Evolutionary conservation across 176 grass and related monocot genomes (phyloP), one percentile per base, ranked within the genome.

Genomic region (Paspalum vaginatum): DNA sequence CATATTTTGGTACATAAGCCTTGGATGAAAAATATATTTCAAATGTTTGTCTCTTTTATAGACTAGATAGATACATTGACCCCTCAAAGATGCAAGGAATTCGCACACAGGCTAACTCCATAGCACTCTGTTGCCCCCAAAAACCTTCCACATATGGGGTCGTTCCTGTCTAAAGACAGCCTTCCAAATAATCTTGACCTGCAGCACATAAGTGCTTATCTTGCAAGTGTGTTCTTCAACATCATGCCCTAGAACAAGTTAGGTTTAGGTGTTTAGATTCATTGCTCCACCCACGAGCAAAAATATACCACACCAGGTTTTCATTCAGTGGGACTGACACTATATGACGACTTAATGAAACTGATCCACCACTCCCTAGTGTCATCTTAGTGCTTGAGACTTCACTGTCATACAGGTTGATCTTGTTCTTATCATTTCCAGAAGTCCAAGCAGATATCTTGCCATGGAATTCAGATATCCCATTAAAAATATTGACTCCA

Each of bases 401-500:
- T 5, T 70, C 2, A n/a, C 25, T 49, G 21, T 49, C 11, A 22
- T 27, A 70, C 13, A 70, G 3, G 9, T 16, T 0, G 0, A 49
- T 27, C 8, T 27, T 26, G 45, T 70, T 26, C 24, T 69, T 7
- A 9, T 50, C 68, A 50, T 70, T 49, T 50, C 13, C 8, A 50
- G 45, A 50, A 27, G 68, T 70, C 68, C 68, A 70, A 49, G 22
- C 68, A 70, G 22, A 26, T 27, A 49, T 22, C 17, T 70, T 48
- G 12, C 8, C 0, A 4, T 50, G 49, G 44, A 70, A 50, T 27
- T 50, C 7, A 70, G 45, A 48, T 49, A 8, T 11, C 22, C 22
- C 67, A 13, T 70, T 50, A 45, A 49, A 32, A 13, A 70, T 9
- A 50, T 13, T 50, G 22, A 70, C 13, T 9, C 22, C 0, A 3